phyloP scores from a whole-genome alignment of 75 land plant genomes.

The Selaginella moellendorffii region DNA sequence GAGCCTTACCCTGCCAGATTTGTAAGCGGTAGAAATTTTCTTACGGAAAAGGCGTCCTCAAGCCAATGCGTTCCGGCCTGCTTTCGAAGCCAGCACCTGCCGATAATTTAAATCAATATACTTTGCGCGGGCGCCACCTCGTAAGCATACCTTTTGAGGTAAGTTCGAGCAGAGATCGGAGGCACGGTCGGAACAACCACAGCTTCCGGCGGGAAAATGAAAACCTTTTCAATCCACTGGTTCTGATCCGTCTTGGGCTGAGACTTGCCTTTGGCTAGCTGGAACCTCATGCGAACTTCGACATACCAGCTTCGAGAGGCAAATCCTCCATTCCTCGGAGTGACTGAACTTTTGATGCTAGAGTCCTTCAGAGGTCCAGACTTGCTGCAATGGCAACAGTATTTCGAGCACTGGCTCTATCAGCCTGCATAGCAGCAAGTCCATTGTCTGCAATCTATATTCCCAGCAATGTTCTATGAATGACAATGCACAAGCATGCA shows the following conservation, averaged over 20 bases:
- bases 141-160: conserved; percentile 48
- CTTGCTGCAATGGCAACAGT: conserved; percentile 25
- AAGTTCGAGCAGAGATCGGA: conserved; percentile 39
- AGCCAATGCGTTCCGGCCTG: conserved; percentile 52
- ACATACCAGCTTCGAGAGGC: conserved; percentile 1
- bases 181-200: conserved; percentile 70
- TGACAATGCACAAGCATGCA: not conserved
- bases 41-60: conserved; percentile 18
- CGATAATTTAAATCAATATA: not conserved
- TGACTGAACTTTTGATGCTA: conserved; percentile 11
- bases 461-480: too few species aligned
- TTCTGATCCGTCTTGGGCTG: conserved; percentile 13
- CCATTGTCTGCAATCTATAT: too few species aligned
- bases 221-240: conserved; percentile 39
- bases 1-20: not conserved
- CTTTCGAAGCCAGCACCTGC: conserved; percentile 77
- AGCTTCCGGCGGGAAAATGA: conserved; percentile 77
- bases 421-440: not conserved
- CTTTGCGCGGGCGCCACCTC: too few species aligned
- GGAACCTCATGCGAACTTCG: not conserved
- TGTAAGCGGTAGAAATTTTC: not conserved
- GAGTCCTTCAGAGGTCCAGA: conserved; percentile 22
- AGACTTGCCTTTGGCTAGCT: conserved; percentile 12
- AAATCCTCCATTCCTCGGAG: not conserved
- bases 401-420: conserved; percentile 1